Evolutionary conservation across 495 filamentous ascomycete species (phyloP), one percentile per base, ranked within the genome.

Genomic region (Rhypophila decipiens): DNA sequence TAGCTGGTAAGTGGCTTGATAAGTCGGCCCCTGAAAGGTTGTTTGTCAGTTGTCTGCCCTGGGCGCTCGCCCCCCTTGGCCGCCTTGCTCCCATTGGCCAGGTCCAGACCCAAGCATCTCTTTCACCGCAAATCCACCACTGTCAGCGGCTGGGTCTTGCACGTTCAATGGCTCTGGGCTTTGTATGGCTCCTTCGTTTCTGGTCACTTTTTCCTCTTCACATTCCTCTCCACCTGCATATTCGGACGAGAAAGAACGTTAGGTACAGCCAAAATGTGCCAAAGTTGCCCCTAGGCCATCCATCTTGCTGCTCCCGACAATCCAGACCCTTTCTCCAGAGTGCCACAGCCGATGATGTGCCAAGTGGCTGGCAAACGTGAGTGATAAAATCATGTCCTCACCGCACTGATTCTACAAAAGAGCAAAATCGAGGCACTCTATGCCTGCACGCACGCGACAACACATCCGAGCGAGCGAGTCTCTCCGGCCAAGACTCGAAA

Each of bases 211-310:
- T 9, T 5, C 18, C 5, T 38, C n/a, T n/a, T 31, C 15, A 10
- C 22, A 31, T 37, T 39, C 36, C 36, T 11, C 44, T 37, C 27
- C 27, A 13, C 27, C 27, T 13, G 27, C 7, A 33, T 21, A 24
- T 21, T 48, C 45, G 45, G 45, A 40, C 45, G 41, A 36, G 21
- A 39, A 40, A 39, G 22, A 41, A n/a, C 24, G 45, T 48, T 48
- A 48, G 45, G 45, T 37, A 24, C 12, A 42, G 5, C 8, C 15
- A 7, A 15, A n/a, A n/a, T n/a, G n/a, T n/a, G n/a, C n/a, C n/a
- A n/a, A n/a, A n/a, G n/a, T n/a, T n/a, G n/a, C n/a, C n/a, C n/a
- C n/a, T n/a, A n/a, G n/a, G n/a, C n/a, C n/a, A n/a, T n/a, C n/a
- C 19, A 18, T 37, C 13, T 18, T 18, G 19, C 3, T 3, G 34